A percentile compares a stretch with the other conserved stretches of the same genome.
phyloP scores from a whole-genome alignment of 2,329 filamentous ascomycete genomes.

The Triangularia verruculosa region DNA sequence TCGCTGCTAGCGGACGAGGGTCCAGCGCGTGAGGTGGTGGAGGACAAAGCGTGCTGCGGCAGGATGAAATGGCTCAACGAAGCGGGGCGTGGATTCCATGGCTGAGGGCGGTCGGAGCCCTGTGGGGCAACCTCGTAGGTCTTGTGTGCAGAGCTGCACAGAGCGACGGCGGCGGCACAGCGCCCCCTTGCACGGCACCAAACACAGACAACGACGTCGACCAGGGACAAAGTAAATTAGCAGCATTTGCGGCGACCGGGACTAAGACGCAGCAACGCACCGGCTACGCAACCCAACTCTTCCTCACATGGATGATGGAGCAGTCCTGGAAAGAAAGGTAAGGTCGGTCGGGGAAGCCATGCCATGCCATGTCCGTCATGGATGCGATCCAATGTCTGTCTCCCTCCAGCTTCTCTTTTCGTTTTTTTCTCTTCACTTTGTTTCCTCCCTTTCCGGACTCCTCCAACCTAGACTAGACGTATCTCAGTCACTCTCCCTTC shows the following conservation, averaged over 20 bases:
- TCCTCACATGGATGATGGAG: constrained; percentile 27
- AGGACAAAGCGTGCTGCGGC: constrained; percentile 10
- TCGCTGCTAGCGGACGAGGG: constrained; percentile 5
- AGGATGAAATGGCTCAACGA: not conserved
- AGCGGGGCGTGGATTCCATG: constrained; percentile 10
- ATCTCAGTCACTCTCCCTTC: not conserved
- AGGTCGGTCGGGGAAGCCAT: no score
- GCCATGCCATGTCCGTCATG: no score
- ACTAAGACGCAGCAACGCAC: constrained; percentile 28
- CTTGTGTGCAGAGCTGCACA: constrained; percentile 5
- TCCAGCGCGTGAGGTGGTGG: constrained; percentile 3
- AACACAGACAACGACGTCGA: constrained; percentile 31
- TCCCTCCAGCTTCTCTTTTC: not conserved
- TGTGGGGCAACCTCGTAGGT: constrained; percentile 9
- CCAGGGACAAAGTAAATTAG: constrained; percentile 32
- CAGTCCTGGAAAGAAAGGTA: not conserved
- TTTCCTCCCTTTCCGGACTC: not conserved
- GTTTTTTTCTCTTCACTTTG: not conserved
- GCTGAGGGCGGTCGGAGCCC: constrained; percentile 12
- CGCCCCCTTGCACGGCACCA: constrained; percentile 28
- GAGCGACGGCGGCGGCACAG: constrained; percentile 21
- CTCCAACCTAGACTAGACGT: no score
- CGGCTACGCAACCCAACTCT: constrained; percentile 26
- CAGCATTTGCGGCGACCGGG: constrained; percentile 31
- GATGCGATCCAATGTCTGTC: no score